These are phyloP conservation scores for Colletotrichum godetiae DNA, from an alignment of 2,329 filamentous ascomycete species.

Conservation along the genomic window DNA sequence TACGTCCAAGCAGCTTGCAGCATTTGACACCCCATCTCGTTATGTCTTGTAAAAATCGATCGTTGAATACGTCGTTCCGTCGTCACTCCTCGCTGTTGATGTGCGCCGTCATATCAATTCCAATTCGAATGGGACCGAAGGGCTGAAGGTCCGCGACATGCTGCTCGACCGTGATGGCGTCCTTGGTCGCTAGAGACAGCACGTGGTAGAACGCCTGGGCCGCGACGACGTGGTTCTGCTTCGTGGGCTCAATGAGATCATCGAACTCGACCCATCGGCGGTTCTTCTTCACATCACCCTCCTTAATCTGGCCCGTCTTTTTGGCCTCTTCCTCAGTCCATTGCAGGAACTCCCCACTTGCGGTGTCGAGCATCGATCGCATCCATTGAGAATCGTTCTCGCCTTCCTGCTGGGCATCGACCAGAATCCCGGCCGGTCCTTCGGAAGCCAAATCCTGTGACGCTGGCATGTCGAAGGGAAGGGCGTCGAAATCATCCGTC, in stretches of 20 bases:
- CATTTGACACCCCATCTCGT: background rate
- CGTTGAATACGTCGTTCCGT: background rate
- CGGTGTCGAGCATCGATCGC: conserved; percentile 53
- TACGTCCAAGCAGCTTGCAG: background rate
- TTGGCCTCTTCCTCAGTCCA: conserved; percentile 53
- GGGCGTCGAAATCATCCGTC: conserved; percentile 42
- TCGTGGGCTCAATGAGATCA: conserved; percentile 70
- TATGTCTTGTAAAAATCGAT: conserved; percentile 1
- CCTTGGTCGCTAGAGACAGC: conserved; percentile 76
- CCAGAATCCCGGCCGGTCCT: conserved; percentile 29
- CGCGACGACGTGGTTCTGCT: conserved; percentile 69
- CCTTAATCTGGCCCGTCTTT: conserved; percentile 43
- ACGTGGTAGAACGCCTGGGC: conserved; percentile 83
- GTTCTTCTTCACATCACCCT: conserved; percentile 43
- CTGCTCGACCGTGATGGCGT: conserved; percentile 72
- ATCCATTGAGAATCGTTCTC: conserved; percentile 46
- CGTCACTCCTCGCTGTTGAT: background rate
- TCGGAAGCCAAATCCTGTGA: conserved; percentile 48
- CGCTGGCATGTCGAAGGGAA: conserved; percentile 43
- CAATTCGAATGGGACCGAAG: conserved; percentile 61
- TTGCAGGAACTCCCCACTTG: conserved; percentile 57
- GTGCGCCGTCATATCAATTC: conserved; percentile 38
- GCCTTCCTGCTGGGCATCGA: conserved; percentile 35
- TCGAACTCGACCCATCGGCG: conserved; percentile 73
- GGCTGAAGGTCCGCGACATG: conserved; percentile 50